Evolutionary conservation across 257 asterid species (phyloP).

Genomic region (Eustoma russellianum): DNA sequence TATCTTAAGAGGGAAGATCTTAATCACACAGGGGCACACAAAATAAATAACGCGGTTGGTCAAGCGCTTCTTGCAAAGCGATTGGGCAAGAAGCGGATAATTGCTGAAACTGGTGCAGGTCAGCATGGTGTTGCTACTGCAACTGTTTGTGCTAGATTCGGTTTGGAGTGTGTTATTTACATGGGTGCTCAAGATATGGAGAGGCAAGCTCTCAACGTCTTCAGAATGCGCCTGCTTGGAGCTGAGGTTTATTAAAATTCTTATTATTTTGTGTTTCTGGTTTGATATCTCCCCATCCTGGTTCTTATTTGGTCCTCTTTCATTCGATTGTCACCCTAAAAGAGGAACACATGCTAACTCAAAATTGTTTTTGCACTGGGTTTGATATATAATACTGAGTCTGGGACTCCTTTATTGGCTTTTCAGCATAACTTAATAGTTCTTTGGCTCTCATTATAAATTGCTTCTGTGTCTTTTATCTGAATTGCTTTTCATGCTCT

Average conservation of each 20-base stretch:
- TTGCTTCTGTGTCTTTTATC: no score
- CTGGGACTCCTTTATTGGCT: no score
- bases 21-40: conserved; percentile 97
- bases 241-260: conserved; percentile 61
- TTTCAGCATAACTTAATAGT: no score
- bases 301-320: not conserved
- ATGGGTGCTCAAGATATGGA: conserved; percentile 99
- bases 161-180: conserved; percentile 67
- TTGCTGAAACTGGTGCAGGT: conserved; percentile 98
- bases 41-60: conserved; percentile 84
- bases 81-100: conserved; percentile 76
- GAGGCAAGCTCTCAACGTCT: conserved; percentile 87
- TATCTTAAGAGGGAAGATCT: conserved; percentile 93
- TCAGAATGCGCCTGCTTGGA: conserved; percentile 90
- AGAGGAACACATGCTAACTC: no score
- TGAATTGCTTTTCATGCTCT: no score
- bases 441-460: no score
- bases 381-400: no score
- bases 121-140: conserved; percentile 99
- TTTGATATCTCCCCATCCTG: not conserved
- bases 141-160: conserved; percentile 95
- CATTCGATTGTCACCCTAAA: no score
- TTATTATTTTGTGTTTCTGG: conserved; percentile 6
- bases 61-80: conserved; percentile 93
- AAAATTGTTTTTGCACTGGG: no score